phyloP scores from a whole-genome alignment of 345 rosid genomes.

The Eucalyptus regnans region DNA sequence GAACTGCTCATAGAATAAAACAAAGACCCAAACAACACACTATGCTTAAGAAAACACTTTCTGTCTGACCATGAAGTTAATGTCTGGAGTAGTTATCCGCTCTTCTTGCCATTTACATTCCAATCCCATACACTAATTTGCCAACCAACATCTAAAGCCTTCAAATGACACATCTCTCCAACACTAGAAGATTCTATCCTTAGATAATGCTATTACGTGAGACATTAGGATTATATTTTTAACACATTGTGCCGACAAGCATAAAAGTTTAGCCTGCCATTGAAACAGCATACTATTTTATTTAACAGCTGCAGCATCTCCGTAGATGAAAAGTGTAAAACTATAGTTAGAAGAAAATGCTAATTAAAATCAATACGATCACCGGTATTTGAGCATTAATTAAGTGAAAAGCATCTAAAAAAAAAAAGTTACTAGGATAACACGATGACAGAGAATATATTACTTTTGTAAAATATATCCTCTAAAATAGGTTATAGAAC shows the following conservation, averaged over 20 bases:
- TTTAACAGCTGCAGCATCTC: background rate
- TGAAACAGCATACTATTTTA: background rate
- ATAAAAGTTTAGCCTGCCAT: background rate
- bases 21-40: background rate
- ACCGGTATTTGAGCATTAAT: background rate
- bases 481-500: background rate
- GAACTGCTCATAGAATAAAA: background rate
- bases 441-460: background rate
- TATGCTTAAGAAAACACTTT: background rate
- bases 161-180: background rate
- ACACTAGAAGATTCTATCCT: background rate
- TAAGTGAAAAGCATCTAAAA: background rate
- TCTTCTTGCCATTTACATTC: background rate
- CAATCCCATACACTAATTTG: background rate
- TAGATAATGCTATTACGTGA: background rate
- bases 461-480: background rate
- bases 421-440: background rate
- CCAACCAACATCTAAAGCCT: background rate
- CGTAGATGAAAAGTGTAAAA: background rate
- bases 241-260: background rate
- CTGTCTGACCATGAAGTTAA: background rate
- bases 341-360: background rate
- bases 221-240: background rate
- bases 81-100: background rate
- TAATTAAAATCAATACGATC: background rate